Conservation (phyloP, 2,329 filamentous ascomycete genomes). For the Phialemonium atrogriseum region DNA sequence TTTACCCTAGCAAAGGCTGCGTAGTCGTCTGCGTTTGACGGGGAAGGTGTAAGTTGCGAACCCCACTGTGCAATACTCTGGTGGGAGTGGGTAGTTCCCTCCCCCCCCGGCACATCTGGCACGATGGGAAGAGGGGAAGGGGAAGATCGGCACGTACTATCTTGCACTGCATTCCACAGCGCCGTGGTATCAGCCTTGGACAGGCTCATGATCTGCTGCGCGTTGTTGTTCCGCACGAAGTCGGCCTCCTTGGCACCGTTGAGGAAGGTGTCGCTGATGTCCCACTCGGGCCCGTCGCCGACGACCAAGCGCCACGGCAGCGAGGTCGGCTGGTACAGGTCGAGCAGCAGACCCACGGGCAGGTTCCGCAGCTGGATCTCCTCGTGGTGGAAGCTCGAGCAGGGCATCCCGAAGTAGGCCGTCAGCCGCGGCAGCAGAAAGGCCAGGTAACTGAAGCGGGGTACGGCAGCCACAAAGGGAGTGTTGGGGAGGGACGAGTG, state of each 20-base stretch:
- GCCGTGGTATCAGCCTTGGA: constrained; percentile 76
- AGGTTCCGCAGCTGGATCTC: constrained; percentile 44
- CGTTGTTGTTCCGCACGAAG: constrained; percentile 79
- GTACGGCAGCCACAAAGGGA: constrained; percentile 45
- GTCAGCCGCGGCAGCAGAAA: constrained; percentile 47
- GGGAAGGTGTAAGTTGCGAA: constrained; percentile 5
- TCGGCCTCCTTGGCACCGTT: constrained; percentile 68
- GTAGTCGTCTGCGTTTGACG: constrained; percentile 55
- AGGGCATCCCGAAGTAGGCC: constrained; percentile 43
- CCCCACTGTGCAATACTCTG: too few species aligned
- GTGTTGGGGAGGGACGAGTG: constrained; percentile 36
- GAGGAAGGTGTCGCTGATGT: constrained; percentile 54
- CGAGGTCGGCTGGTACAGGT: constrained; percentile 43
- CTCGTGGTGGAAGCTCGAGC: constrained; percentile 52
- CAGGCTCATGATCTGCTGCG: constrained; percentile 82
- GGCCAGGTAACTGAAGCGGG: constrained; percentile 52
- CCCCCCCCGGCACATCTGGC: background rate
- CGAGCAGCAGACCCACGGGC: constrained; percentile 44
- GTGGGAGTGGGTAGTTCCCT: background rate
- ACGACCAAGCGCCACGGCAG: constrained; percentile 49
- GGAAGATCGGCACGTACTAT: constrained; percentile 40
- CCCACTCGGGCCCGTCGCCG: constrained; percentile 46
- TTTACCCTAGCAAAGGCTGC: constrained; percentile 65
- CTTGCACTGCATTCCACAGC: constrained; percentile 72
- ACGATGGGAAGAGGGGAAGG: background rate